Percentiles rank a stretch among this genome's conserved stretches.
phyloP scores from a whole-genome alignment of 805 yeast genomes.

The Priceomyces carsonii region DNA sequence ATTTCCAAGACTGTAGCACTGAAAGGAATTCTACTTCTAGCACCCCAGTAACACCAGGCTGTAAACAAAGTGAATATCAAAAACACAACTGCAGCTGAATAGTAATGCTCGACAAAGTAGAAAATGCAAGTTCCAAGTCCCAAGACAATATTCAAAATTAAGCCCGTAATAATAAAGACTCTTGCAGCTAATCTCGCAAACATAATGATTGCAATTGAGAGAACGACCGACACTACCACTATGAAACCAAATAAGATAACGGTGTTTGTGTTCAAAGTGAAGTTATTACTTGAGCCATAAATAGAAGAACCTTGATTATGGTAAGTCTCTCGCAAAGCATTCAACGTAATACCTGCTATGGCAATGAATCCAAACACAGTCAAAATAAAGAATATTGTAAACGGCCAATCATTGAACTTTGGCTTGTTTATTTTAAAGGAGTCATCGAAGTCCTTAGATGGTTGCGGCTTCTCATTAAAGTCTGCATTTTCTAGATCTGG shows the following conservation, averaged over 20 bases:
- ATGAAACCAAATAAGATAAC: conserved; percentile 68
- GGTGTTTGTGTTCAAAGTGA: conserved; percentile 74
- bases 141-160: conserved; percentile 63
- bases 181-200: conserved; percentile 67
- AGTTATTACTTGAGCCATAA: conserved; percentile 51
- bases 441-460: conserved; percentile 54
- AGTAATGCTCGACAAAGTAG: conserved; percentile 66
- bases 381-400: conserved; percentile 51
- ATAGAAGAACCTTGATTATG: conserved; percentile 63
- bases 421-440: conserved; percentile 67
- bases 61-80: conserved; percentile 62
- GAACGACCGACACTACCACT: conserved; percentile 56
- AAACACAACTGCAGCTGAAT: conserved; percentile 79
- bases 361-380: conserved; percentile 66
- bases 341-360: conserved; percentile 66
- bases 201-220: conserved; percentile 56
- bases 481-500: conserved; percentile 33
- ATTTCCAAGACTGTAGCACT: conserved; percentile 68
- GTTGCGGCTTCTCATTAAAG: conserved; percentile 32
- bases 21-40: conserved; percentile 70
- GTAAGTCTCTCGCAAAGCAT: conserved; percentile 59
- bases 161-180: conserved; percentile 66
- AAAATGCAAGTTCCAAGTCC: conserved; percentile 78
- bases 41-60: conserved; percentile 72
- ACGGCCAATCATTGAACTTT: conserved; percentile 69